Evolutionary conservation across 805 yeast genomes (phyloP).

Genomic region (Priceomyces castillae): DNA sequence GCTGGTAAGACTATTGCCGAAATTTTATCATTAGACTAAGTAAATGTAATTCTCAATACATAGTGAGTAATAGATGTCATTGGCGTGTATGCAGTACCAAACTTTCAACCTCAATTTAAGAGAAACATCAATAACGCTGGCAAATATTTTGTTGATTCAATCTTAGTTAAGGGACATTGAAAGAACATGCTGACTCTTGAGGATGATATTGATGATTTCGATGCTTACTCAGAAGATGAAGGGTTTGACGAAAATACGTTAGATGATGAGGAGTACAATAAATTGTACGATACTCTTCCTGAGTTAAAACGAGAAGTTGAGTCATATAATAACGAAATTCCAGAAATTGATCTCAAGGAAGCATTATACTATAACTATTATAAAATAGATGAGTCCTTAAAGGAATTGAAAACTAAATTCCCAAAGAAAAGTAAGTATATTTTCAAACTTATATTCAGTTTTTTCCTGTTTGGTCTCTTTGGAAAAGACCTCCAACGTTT

Average conservation of each 20-base stretch:
- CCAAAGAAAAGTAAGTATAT: constrained; percentile 47
- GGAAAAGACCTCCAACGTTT: constrained; percentile 1
- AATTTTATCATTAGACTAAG: constrained; percentile 17
- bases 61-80: too few species aligned
- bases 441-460: constrained; percentile 6
- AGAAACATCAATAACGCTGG: not conserved
- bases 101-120: too few species aligned
- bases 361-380: constrained; percentile 59
- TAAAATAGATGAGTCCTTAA: constrained; percentile 50
- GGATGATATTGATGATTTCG: constrained; percentile 24
- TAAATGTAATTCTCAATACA: not conserved
- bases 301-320: constrained; percentile 33
- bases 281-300: constrained; percentile 45
- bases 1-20: constrained; percentile 41
- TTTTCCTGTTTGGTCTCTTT: constrained; percentile 1
- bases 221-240: constrained; percentile 23
- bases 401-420: constrained; percentile 40
- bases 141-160: not conserved
- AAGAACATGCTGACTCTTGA: constrained; percentile 14
- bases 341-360: constrained; percentile 53
- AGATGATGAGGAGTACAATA: constrained; percentile 40
- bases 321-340: constrained; percentile 42
- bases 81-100: too few species aligned
- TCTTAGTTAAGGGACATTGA: not conserved
- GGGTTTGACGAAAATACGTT: constrained; percentile 38